phyloP scores from a whole-genome alignment of 73 alveolate genomes.

The Tetrahymena elliotti region DNA sequence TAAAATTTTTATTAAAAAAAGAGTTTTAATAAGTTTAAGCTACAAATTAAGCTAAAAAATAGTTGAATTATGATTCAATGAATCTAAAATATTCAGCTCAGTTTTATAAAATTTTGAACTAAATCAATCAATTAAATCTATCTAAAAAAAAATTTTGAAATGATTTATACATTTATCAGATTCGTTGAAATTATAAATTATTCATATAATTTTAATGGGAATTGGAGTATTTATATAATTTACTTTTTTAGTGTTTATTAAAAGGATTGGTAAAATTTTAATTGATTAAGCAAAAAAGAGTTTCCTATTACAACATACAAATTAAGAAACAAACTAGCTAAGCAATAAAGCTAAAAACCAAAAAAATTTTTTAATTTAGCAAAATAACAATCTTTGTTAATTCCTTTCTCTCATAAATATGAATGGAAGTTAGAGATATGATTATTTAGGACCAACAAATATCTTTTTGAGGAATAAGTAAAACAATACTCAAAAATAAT shows the following conservation, averaged over 20 bases:
- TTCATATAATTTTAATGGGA: background rate
- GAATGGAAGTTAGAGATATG: background rate
- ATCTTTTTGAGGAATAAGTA: background rate
- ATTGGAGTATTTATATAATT: background rate
- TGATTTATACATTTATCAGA: no score
- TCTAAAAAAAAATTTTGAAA: no score
- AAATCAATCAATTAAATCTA: no score
- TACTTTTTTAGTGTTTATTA: background rate
- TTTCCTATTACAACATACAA: background rate
- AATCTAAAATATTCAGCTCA: background rate
- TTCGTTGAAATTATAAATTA: background rate
- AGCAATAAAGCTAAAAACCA: background rate
- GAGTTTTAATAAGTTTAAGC: background rate
- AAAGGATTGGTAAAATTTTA: background rate
- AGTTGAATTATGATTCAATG: background rate
- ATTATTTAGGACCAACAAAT: background rate
- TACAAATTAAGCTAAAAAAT: background rate
- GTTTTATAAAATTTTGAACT: no score
- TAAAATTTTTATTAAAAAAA: no score
- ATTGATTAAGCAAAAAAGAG: background rate
- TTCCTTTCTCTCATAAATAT: background rate
- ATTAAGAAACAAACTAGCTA: background rate
- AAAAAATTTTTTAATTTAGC: background rate
- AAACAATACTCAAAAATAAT: background rate
- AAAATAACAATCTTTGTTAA: background rate